A percentile compares a stretch with the other conserved stretches of the same genome.
phyloP scores from a whole-genome alignment of 2,329 filamentous ascomycete genomes.

The Aspergillus candidus region DNA sequence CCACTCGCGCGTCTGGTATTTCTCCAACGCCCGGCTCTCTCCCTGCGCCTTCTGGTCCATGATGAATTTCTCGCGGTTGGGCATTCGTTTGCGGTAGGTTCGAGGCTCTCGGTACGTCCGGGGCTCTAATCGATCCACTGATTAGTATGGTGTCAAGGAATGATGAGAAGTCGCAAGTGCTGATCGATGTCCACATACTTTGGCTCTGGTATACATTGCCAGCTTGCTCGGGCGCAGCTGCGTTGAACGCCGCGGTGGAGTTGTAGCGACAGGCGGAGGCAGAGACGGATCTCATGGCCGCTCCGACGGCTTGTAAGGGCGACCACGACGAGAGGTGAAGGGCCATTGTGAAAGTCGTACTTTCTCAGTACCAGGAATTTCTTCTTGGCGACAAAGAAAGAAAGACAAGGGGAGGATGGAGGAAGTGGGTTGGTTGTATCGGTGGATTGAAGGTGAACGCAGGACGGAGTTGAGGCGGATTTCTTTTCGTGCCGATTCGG shows the following conservation, averaged over 20 bases:
- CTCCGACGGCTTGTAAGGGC: conserved; percentile 21
- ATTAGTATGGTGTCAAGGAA: not conserved
- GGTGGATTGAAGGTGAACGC: not conserved
- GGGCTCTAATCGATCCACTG: conserved; percentile 1
- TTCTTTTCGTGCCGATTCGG: conserved; percentile 18
- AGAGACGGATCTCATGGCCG: conserved; percentile 15
- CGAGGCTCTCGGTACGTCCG: conserved; percentile 14
- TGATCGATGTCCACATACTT: conserved; percentile 14
- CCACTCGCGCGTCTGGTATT: conserved; percentile 59
- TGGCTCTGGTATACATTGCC: conserved; percentile 7
- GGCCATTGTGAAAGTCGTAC: conserved; percentile 21
- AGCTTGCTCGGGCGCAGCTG: conserved; percentile 20
- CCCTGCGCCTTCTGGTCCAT: conserved; percentile 32
- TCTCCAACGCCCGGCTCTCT: conserved; percentile 36
- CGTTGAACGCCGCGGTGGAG: conserved; percentile 26
- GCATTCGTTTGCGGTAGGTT: conserved; percentile 20
- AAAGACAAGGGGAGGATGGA: not conserved
- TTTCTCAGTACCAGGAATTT: not conserved
- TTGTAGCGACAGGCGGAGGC: conserved; percentile 28
- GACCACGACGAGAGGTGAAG: conserved; percentile 23
- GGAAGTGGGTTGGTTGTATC: not conserved
- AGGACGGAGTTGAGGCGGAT: conserved; percentile 15
- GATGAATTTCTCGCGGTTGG: conserved; percentile 29
- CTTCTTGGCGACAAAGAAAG: not conserved
- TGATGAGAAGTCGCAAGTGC: not conserved